Evolutionary conservation across 768 basidiomycete species (phyloP).

Genomic region (Podaxis rugospora): DNA sequence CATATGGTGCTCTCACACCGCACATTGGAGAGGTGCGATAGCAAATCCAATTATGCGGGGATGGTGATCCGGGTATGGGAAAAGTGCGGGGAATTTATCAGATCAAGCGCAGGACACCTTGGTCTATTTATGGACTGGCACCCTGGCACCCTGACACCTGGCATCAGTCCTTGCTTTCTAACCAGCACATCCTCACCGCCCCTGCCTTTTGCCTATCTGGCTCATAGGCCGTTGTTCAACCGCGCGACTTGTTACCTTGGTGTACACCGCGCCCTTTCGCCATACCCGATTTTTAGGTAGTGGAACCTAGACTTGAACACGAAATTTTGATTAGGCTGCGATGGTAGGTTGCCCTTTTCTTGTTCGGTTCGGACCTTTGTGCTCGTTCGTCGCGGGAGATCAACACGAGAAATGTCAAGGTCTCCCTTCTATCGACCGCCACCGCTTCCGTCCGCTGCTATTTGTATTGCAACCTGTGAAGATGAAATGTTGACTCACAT

Average conservation of each 20-base stretch:
- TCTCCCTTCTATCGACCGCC: neutral
- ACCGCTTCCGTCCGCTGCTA: neutral
- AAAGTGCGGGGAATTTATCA: constrained; percentile 28
- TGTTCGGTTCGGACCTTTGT: constrained; percentile 1
- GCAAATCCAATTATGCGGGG: neutral
- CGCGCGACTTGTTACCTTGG: neutral
- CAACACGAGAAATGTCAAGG: neutral
- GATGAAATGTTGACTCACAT: neutral
- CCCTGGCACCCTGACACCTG: constrained; percentile 10
- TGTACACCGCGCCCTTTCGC: neutral
- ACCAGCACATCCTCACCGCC: constrained; percentile 8
- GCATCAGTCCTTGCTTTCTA: constrained; percentile 3
- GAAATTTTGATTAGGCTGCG: neutral
- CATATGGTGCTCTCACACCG: neutral
- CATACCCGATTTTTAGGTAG: neutral
- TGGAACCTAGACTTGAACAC: neutral
- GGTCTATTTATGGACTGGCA: constrained; percentile 13
- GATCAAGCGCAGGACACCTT: constrained; percentile 10
- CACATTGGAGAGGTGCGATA: neutral
- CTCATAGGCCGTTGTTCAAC: neutral
- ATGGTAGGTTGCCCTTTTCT: constrained; percentile 13
- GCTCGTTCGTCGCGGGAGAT: neutral
- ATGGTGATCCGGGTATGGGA: constrained; percentile 15
- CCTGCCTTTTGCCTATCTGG: neutral
- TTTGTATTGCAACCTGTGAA: neutral